phyloP scores from a whole-genome alignment of 1,139 yeast genomes.

The Lizanozyma gosingica region DNA sequence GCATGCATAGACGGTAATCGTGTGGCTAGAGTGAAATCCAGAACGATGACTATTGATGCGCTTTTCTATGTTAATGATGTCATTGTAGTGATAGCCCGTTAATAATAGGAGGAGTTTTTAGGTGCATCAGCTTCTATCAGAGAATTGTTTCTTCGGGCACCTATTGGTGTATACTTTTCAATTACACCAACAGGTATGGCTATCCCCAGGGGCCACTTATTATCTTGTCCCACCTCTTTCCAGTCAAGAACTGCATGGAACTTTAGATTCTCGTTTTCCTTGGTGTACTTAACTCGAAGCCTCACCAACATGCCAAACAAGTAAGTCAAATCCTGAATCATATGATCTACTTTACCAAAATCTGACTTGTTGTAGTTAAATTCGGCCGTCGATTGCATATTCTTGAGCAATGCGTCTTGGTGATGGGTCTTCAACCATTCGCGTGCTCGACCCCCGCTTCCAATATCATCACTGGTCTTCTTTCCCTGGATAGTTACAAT shows the following conservation, averaged over 20 bases:
- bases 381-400: constrained; percentile 28
- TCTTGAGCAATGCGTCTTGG: constrained; percentile 20
- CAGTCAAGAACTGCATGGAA: constrained; percentile 31
- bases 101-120: too few relatives aligned
- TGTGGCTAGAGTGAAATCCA: too few relatives aligned
- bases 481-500: constrained; percentile 31
- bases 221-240: constrained; percentile 28
- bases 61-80: too few relatives aligned
- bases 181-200: constrained; percentile 21
- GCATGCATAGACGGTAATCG: too few relatives aligned
- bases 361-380: constrained; percentile 27
- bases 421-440: neutral
- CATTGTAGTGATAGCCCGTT: too few relatives aligned
- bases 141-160: too few relatives aligned
- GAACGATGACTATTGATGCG: too few relatives aligned
- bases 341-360: constrained; percentile 22
- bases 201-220: constrained; percentile 39
- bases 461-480: constrained; percentile 9
- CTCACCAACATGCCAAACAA: constrained; percentile 32
- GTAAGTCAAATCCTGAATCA: constrained; percentile 29
- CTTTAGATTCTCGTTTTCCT: constrained; percentile 33
- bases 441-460: neutral
- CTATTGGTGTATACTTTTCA: neutral
- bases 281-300: constrained; percentile 30
- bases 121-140: too few relatives aligned